Evolutionary conservation across 78 protist species (phyloP).

Genomic region (Mastigamoeba balamuthi): DNA sequence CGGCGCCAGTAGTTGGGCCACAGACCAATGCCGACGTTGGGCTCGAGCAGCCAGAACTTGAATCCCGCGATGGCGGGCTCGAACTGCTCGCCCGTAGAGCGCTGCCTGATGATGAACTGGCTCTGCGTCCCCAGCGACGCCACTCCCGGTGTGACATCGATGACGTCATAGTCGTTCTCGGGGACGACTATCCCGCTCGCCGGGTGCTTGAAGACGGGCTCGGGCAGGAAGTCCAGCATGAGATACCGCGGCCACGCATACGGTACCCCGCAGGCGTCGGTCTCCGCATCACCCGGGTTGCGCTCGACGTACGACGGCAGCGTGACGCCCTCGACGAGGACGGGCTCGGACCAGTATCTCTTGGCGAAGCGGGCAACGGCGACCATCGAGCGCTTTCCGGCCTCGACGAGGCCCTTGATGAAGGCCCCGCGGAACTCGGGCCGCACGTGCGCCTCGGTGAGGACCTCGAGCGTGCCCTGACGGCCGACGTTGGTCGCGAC

Average conservation of each 20-base stretch:
- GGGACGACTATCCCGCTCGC: too few relatives aligned
- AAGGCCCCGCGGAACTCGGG: not conserved
- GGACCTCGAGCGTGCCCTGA: slow-evolving; percentile 26
- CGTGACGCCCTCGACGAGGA: not conserved
- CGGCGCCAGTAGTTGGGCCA: slow-evolving; percentile 41
- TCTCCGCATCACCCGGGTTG: slow-evolving; percentile 10
- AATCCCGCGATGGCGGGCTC: slow-evolving; percentile 3
- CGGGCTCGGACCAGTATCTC: slow-evolving; percentile 15
- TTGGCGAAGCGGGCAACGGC: slow-evolving; percentile 10
- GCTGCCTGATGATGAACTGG: too few relatives aligned
- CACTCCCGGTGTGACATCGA: too few relatives aligned
- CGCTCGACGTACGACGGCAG: slow-evolving; percentile 11
- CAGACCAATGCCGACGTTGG: slow-evolving; percentile 38
- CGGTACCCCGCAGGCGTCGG: slow-evolving; percentile 27
- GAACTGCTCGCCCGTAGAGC: slow-evolving; percentile 10
- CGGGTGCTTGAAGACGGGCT: slow-evolving; percentile 18
- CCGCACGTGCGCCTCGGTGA: not conserved
- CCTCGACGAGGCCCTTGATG: slow-evolving; percentile 2
- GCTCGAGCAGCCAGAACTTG: slow-evolving; percentile 42
- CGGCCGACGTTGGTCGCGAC: slow-evolving; percentile 52
- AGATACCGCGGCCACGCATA: slow-evolving; percentile 43
- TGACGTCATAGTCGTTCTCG: too few relatives aligned
- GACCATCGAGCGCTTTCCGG: slow-evolving; percentile 21
- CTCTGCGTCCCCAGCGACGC: too few relatives aligned
- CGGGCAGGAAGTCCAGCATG: slow-evolving; percentile 41